Base-by-base conservation (phyloP, 2,329 filamentous ascomycete genomes). In the Colletotrichum horii region DNA sequence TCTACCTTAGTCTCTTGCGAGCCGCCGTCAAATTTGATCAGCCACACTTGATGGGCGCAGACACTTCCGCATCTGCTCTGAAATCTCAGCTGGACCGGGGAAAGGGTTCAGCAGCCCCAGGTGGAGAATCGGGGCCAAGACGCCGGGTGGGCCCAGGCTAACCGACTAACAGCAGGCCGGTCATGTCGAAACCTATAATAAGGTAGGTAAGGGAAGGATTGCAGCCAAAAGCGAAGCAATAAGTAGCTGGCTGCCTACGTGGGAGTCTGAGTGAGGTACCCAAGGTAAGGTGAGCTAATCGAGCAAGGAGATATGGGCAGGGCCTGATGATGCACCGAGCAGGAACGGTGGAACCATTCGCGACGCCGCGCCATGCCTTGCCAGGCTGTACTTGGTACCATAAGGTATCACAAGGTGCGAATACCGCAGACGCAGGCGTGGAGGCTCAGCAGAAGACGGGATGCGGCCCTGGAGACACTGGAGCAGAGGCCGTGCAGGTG, bases 31-130 rank as follows among this genome's bases (percentile, higher is more conserved):
- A n/a, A n/a, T 9, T 52, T 48, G 19, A n/a, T 64, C 36, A 64
- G 69, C 69, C 62, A 66, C 66, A n/a, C n/a, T 58, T 16, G 60
- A 52, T 55, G 26, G 26, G 72, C 71, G 66, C 22, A 61, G 28
- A 28, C 12, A 38, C 24, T 43, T 36, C 36, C 26, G 26, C 26
- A 38, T 62, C 34, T 43, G 38, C 68, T 8, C 30, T 16, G 60
- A 43, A 34, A 56, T 16, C 69, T 75, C 73, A 75, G 69, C 72
- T 67, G 38, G 55, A 62, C 69, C 62, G 43, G 62, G 68, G 72
- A 22, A 58, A 28, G 62, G 34, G 30, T 34, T 66, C 28, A 71
- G 48, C 58, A 30, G 66, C 32, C 34, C 70, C 24, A 48, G 38
- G 65, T 62, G 65, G 56, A 24, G 38, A 43, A 22, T 16, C 48